Evolutionary conservation across 1,284 basidiomycete genomes (phyloP).

Genomic region (Ustilago nuda): DNA sequence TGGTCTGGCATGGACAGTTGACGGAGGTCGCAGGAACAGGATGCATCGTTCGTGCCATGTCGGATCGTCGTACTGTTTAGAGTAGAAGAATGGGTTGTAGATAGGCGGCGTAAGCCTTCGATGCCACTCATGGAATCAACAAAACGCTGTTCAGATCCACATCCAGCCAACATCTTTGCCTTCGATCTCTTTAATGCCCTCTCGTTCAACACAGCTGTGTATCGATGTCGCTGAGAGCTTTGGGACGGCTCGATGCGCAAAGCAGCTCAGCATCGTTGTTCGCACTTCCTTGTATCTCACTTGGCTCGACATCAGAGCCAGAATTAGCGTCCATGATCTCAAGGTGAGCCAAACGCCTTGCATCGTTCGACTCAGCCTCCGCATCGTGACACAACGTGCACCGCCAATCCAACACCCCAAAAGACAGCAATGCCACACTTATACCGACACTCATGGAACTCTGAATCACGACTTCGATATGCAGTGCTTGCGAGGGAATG

Average conservation of each 20-base stretch:
- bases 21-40: conserved; percentile 95
- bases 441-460: background rate
- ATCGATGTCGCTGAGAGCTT: too few species aligned
- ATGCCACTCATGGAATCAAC: background rate
- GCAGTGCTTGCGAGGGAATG: background rate
- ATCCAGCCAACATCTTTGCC: background rate
- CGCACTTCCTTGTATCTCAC: background rate
- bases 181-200: background rate
- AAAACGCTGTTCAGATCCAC: background rate
- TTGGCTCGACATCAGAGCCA: background rate
- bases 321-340: background rate
- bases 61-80: conserved; percentile 73
- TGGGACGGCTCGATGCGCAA: background rate
- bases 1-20: conserved; percentile 73
- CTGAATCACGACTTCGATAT: background rate
- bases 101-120: background rate
- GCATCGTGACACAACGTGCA: background rate
- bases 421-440: background rate
- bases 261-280: background rate
- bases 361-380: background rate
- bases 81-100: background rate
- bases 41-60: conserved; percentile 97
- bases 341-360: background rate
- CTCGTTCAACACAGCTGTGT: too few species aligned
- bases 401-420: background rate